Base-by-base conservation (phyloP, 306 rosid species). In the Casuarina equisetifolia region DNA sequence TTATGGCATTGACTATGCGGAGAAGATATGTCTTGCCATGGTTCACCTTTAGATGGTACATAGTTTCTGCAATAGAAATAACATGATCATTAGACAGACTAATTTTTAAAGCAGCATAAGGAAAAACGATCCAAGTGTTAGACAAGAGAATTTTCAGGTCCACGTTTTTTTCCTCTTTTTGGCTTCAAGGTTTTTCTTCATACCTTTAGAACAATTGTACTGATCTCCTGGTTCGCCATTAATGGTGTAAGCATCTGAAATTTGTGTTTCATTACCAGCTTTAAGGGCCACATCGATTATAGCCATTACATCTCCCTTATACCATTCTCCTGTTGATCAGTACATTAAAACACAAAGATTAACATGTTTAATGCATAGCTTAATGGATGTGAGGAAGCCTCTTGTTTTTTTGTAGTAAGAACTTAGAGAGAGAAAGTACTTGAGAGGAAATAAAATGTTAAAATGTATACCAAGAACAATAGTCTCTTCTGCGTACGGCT, bases 1-100 rank as follows among this genome's bases (percentile, higher is more conserved):
- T 79, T 12, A 72, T 54, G 0, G 81, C 78, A 46, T 79, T 83
- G 36, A 83, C n/a, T 16, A 79, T 3, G 4, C 78, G 72, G 7
- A 83, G 66, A 58, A 83, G 80, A 38, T 83, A 83, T 0, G 88
- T 82, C 79, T 84, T 82, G 4, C 90, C 86, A 6, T 64, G 70
- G 0, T 69, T 45, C 8, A 87, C 86, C 4, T 5, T 7, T 5
- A 76, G 6, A 16, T 74, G 78, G 38, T 55, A 79, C 15, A 80
- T 81, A 7, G 90, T 81, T 70, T 72, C 88, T 87, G 83, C 73
- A 19, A 48, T 48, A 48, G 9, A 48, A 25, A 25, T 25, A 25
- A 25, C 32, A 25, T 25, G 32, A 25, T 25, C 32, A 25, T 25
- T 25, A 25, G 32, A 25, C 32, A 25, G 32, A 25, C 32, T 25